phyloP scores from a whole-genome alignment of 352 stramenopile genomes.

The Sclerospora graminicola region DNA sequence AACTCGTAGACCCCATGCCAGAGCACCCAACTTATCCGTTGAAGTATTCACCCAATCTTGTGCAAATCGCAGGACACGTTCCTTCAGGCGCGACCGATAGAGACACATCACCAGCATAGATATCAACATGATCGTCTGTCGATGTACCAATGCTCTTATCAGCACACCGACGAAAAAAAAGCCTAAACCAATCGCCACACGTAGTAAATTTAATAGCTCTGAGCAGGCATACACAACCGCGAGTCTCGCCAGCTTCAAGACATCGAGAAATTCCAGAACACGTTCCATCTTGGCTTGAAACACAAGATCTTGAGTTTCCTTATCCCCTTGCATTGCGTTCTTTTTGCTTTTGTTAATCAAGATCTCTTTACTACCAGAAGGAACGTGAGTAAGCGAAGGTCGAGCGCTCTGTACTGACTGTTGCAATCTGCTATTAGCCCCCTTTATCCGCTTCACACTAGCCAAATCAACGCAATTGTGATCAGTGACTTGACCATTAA shows the following conservation, averaged over 20 bases:
- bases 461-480: not conserved
- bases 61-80: slow-evolving; percentile 20
- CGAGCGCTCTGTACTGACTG: slow-evolving; percentile 14
- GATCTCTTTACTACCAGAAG: slow-evolving; percentile 6
- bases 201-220: slow-evolving; percentile 43
- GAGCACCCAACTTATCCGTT: slow-evolving; percentile 50
- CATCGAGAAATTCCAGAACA: slow-evolving; percentile 43
- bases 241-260: slow-evolving; percentile 41
- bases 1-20: slow-evolving; percentile 45
- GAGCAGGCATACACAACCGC: slow-evolving; percentile 36
- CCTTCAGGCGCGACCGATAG: slow-evolving; percentile 44
- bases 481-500: not conserved
- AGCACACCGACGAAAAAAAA: slow-evolving; percentile 44
- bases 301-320: slow-evolving; percentile 10
- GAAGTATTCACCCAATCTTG: slow-evolving; percentile 46
- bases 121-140: slow-evolving; percentile 64
- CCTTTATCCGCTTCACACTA: not conserved
- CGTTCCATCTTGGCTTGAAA: slow-evolving; percentile 52
- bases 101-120: slow-evolving; percentile 60
- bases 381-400: slow-evolving; percentile 12
- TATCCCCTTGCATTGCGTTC: slow-evolving; percentile 4
- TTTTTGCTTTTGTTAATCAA: slow-evolving; percentile 1
- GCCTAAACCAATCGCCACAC: slow-evolving; percentile 31
- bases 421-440: not conserved
- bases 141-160: slow-evolving; percentile 42